Conservation (phyloP, 257 asterid genomes). For the Nicotiana paniculata region DNA sequence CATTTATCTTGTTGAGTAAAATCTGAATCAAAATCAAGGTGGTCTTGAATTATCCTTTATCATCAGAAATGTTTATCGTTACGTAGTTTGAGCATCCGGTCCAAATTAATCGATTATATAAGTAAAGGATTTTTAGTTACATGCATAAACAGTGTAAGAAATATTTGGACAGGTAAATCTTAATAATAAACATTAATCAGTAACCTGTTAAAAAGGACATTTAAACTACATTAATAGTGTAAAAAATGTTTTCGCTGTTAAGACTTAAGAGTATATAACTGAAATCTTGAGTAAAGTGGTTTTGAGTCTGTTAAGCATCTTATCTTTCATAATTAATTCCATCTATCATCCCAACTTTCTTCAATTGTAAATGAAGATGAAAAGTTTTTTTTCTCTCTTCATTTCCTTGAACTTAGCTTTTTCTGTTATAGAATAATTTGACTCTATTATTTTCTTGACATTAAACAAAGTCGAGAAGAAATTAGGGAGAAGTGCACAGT, state of each 20-base stretch:
- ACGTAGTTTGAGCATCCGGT: neutral
- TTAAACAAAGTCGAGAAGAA: neutral
- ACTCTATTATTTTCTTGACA: neutral
- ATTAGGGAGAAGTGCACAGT: too few species aligned
- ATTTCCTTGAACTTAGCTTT: neutral
- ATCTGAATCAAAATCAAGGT: neutral
- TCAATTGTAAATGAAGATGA: neutral
- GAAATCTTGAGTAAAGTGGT: neutral
- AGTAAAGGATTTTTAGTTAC: neutral
- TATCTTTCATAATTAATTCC: neutral
- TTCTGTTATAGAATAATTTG: neutral
- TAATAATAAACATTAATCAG: too few species aligned
- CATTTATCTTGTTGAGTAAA: neutral
- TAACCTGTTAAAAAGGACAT: neutral
- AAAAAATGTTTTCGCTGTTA: neutral
- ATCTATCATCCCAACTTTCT: neutral
- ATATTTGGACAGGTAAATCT: too few species aligned
- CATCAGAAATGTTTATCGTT: neutral
- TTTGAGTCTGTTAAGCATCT: neutral
- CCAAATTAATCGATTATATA: neutral
- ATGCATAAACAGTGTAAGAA: neutral
- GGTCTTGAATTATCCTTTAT: neutral
- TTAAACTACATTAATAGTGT: neutral
- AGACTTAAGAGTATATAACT: neutral
- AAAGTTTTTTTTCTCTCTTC: neutral